These are phyloP conservation scores for Yamadazyma dendronema DNA, from an alignment of 1,139 yeast species.

Conservation along the genomic window DNA sequence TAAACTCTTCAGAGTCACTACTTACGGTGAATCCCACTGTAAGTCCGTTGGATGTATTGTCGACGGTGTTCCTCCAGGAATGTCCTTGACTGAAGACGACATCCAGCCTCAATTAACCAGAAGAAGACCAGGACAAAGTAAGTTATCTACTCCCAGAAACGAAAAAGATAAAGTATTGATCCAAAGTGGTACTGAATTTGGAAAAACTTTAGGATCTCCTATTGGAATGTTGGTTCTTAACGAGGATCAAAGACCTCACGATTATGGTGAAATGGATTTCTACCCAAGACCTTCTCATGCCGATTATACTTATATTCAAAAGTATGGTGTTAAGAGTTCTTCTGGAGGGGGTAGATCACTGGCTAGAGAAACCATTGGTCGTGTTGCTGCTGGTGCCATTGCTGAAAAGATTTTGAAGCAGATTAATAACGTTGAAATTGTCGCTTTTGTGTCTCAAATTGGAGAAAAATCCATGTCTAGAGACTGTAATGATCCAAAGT, in stretches of 20 bases:
- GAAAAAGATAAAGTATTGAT: conserved; percentile 91
- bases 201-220: conserved; percentile 91
- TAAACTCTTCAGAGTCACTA: conserved; percentile 64
- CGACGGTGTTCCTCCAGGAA: conserved; percentile 97
- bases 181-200: conserved; percentile 93
- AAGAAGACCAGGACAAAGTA: conserved; percentile 97
- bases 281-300: conserved; percentile 99
- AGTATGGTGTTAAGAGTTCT: conserved; percentile 89
- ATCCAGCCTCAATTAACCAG: conserved; percentile 94
- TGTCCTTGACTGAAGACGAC: conserved; percentile 79
- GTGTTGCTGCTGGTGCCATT: conserved; percentile 98
- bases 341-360: conserved; percentile 98
- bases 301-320: conserved; percentile 86
- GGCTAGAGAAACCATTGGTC: conserved; percentile 96
- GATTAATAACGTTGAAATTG: conserved; percentile 85
- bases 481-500: conserved; percentile 61
- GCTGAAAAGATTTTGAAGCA: conserved; percentile 86
- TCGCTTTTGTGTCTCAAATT: conserved; percentile 91
- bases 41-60: conserved; percentile 98
- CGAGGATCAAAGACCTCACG: conserved; percentile 96
- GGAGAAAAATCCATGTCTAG: conserved; percentile 79
- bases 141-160: conserved; percentile 89
- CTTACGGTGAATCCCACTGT: conserved; percentile 98
- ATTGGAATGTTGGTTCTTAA: conserved; percentile 90
- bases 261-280: conserved; percentile 89